A percentile compares a stretch with the other conserved stretches of the same genome.
These are phyloP conservation scores for Scedosporium dehoogii DNA, from an alignment of 2,329 filamentous ascomycete species.

Conservation along the genomic window DNA sequence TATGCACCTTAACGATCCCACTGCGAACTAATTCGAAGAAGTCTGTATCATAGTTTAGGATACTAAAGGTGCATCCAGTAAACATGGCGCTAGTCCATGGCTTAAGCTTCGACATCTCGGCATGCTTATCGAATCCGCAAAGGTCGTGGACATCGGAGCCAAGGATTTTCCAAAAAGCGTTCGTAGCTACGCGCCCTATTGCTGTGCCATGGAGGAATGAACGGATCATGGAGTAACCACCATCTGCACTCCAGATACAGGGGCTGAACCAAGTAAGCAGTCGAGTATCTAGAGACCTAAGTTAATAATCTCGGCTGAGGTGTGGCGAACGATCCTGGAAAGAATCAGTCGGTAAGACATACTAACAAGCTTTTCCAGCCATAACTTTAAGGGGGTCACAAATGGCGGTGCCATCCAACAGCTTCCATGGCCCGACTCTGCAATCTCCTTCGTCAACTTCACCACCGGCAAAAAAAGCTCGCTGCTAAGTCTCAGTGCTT, in stretches of 20 bases:
- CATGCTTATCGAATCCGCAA: constrained; percentile 44
- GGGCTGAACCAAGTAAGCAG: constrained; percentile 66
- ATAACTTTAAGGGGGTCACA: constrained; percentile 55
- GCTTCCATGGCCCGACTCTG: constrained; percentile 38
- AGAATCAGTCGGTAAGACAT: not conserved
- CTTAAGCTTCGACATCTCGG: constrained; percentile 42
- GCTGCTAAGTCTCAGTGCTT: constrained; percentile 3
- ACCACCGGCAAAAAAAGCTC: not conserved
- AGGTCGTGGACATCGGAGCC: constrained; percentile 42
- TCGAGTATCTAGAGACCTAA: constrained; percentile 36
- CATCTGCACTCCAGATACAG: constrained; percentile 59
- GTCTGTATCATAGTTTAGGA: constrained; percentile 49
- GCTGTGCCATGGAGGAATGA: constrained; percentile 47
- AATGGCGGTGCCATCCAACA: constrained; percentile 43
- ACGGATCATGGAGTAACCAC: constrained; percentile 46
- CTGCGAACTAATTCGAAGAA: constrained; percentile 45
- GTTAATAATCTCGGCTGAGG: not conserved
- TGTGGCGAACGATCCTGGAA: not conserved
- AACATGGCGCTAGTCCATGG: constrained; percentile 42
- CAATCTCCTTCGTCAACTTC: not conserved
- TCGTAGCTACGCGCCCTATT: constrained; percentile 44
- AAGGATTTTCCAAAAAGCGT: constrained; percentile 48
- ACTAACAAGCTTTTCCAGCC: constrained; percentile 57
- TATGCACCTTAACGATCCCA: constrained; percentile 41
- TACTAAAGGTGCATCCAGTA: constrained; percentile 43